Evolutionary conservation across 768 basidiomycete genomes (phyloP), one percentile per base, ranked within the genome.

Genomic region (Gelatoporia subvermispora): DNA sequence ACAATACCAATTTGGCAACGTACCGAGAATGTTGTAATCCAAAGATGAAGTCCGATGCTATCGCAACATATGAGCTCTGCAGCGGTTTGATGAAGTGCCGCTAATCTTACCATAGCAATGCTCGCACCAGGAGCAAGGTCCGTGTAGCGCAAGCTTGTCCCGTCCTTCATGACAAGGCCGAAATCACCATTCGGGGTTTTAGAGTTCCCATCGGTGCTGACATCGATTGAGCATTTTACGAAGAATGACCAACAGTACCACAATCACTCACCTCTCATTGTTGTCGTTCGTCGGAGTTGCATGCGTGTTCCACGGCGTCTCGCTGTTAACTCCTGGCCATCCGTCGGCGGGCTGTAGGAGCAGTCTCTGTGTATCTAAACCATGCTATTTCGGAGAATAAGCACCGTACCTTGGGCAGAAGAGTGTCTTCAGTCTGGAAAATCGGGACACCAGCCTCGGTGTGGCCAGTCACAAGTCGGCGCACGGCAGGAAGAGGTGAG

Each of bases 21-120:
- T 50, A 79, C 80, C 66, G 13, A 82, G 66, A 21, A 82, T 76
- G 53, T 84, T 82, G 57, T 79, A 77, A 57, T 84, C 82, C 48
- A 83, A 57, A 15, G 82, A 81, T 25, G 70, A 70, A 8, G 81
- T 82, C 23, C 80, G 55, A 41, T 67, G 68, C 68, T 70, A 40
- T 16, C 28, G 13, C 28, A 31, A 24, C 20, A 72, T 69, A 67
- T 72, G 1, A 41, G 25, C n/a, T 47, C 39, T 31, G 16, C 21
- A 28, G 28, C 28, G 13, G 13, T 13, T 31, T 7, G 13, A 31
- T 31, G 28, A 34, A 10, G 1, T 3, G 40, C 38, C n/a, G 15
- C 7, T 2, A 13, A 16, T 49, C 68, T 49, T 50, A 81, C 80
- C 76, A 78, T 75, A 4, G 76, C 67, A 18, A 73, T 73, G 10